These are phyloP conservation scores for Solanum tarapatanum DNA, from an alignment of 257 asterid species.

Conservation along the genomic window DNA sequence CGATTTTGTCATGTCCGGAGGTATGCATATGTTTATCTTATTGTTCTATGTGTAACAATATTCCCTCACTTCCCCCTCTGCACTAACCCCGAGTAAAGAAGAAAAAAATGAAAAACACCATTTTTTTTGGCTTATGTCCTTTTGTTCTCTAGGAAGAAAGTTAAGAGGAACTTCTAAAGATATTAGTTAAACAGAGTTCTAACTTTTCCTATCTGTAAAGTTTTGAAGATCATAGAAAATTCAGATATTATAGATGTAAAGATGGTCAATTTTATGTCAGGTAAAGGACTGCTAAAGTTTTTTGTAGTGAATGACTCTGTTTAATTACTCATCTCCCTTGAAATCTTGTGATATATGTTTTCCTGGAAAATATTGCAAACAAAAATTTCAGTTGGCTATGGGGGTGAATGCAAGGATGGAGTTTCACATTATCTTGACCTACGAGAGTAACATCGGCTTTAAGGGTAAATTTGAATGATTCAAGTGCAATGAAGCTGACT, in stretches of 20 bases:
- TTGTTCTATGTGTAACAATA: neutral
- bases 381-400: neutral
- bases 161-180: neutral
- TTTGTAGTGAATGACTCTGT: neutral
- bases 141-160: neutral
- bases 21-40: constrained; percentile 20
- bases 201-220: neutral
- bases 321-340: neutral
- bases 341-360: neutral
- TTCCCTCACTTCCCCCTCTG: neutral
- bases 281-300: neutral
- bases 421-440: neutral
- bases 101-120: neutral
- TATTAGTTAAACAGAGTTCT: neutral
- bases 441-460: neutral
- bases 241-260: neutral
- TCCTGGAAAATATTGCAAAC: neutral
- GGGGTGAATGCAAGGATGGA: neutral
- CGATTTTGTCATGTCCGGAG: constrained; percentile 70
- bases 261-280: neutral
- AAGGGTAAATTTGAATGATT: neutral
- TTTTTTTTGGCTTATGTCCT: neutral
- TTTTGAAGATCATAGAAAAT: neutral
- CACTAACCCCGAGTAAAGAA: neutral
- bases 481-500: neutral